These are phyloP conservation scores for Leishmania lainsoni DNA, from an alignment of 208 protist species.

Conservation along the genomic window DNA sequence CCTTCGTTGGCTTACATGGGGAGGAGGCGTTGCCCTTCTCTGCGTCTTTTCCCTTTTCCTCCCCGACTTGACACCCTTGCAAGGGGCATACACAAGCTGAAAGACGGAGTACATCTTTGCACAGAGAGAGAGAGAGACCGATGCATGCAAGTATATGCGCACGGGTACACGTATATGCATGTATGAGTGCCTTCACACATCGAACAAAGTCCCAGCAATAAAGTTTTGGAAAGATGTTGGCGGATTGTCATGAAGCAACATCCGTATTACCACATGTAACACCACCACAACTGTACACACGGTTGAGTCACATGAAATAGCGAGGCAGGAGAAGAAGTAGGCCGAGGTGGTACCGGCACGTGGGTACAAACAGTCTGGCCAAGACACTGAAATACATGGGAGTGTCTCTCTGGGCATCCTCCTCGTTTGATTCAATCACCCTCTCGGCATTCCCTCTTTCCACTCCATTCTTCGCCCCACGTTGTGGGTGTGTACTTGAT, in stretches of 20 bases:
- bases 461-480: neutral
- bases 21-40: too few species aligned
- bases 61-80: too few species aligned
- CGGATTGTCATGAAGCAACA: neutral
- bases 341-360: neutral
- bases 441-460: neutral
- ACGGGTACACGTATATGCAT: neutral
- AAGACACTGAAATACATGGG: neutral
- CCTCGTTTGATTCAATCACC: neutral
- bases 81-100: too few species aligned
- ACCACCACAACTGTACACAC: neutral
- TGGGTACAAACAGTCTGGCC: neutral
- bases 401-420: neutral
- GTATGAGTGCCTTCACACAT: neutral
- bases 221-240: neutral
- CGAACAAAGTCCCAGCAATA: neutral
- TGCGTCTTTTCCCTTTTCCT: too few species aligned
- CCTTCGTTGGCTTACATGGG: too few species aligned
- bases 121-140: neutral
- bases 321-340: neutral
- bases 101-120: too few species aligned
- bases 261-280: neutral
- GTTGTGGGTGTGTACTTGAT: neutral
- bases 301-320: neutral
- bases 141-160: neutral